Evolutionary conservation across 2,329 filamentous ascomycete genomes (phyloP).

Genomic region (Nemania abortiva): DNA sequence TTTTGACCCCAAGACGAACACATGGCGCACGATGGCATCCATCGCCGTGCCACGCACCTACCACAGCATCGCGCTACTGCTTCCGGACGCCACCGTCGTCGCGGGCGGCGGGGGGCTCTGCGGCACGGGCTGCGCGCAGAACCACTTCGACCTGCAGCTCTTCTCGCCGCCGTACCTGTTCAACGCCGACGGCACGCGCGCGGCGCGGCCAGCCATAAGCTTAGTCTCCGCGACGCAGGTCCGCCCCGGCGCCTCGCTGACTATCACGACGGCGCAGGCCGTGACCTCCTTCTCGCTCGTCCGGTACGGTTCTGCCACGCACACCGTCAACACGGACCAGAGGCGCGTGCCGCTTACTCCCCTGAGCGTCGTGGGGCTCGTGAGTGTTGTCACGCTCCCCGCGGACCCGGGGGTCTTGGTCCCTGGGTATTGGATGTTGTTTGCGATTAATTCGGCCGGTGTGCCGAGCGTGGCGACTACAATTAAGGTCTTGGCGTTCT

Average conservation of each 20-base stretch:
- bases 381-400: conserved; percentile 56
- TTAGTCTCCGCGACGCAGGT: conserved; percentile 49
- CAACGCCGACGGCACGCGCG: conserved; percentile 53
- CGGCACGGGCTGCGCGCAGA: conserved; percentile 55
- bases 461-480: conserved; percentile 59
- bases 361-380: conserved; percentile 40
- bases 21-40: conserved; percentile 51
- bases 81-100: conserved; percentile 60
- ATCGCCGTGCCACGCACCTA: conserved; percentile 56
- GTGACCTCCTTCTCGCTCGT: conserved; percentile 56
- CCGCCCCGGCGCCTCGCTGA: conserved; percentile 52
- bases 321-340: conserved; percentile 66
- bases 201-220: conserved; percentile 56
- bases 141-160: conserved; percentile 65
- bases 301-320: conserved; percentile 60
- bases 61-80: conserved; percentile 58
- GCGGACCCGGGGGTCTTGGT: conserved; percentile 58
- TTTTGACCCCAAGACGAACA: conserved; percentile 54
- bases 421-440: conserved; percentile 63
- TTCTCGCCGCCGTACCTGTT: conserved; percentile 65
- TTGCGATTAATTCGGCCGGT: conserved; percentile 57
- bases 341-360: conserved; percentile 57
- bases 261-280: conserved; percentile 48
- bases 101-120: conserved; percentile 64
- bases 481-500: conserved; percentile 48